Percentiles rank a stretch among this genome's conserved stretches.
These are phyloP conservation scores for Chrysopogon serrulatus DNA, from an alignment of 176 grass and related monocot species.

Conservation along the genomic window DNA sequence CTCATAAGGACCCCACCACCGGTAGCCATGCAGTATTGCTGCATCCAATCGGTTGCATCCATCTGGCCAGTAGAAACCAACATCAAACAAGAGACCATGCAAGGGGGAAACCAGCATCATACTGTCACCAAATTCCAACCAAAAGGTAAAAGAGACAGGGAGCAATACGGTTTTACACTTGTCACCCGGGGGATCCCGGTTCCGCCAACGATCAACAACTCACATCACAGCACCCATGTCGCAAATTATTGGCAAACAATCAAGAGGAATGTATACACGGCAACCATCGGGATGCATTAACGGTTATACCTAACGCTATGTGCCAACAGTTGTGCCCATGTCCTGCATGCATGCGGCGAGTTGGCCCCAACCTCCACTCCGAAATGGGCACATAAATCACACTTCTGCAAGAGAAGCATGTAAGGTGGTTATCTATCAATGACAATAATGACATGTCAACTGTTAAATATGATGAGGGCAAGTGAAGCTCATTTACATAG, in stretches of 20 bases:
- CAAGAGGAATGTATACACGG: conserved; percentile 39
- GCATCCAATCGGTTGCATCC: neutral
- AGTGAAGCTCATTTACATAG: neutral
- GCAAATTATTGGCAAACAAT: conserved; percentile 39
- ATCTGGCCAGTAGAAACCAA: neutral
- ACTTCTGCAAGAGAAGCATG: neutral
- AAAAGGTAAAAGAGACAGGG: neutral
- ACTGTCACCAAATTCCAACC: neutral
- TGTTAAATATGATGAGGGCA: neutral
- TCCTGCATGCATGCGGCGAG: neutral
- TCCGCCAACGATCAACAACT: neutral
- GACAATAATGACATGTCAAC: neutral
- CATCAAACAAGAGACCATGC: neutral
- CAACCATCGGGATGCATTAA: conserved; percentile 19
- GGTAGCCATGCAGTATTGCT: neutral
- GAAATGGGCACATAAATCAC: neutral
- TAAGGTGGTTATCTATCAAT: conserved; percentile 4
- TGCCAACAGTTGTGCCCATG: conserved; percentile 13
- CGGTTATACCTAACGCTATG: conserved; percentile 29
- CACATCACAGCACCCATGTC: conserved; percentile 1
- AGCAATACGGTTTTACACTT: neutral
- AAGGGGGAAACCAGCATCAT: neutral
- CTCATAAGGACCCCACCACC: neutral
- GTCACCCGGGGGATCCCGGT: neutral
- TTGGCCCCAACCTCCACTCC: neutral